phyloP scores from a whole-genome alignment of 2,329 filamentous ascomycete species.

The Alternaria brassicae region DNA sequence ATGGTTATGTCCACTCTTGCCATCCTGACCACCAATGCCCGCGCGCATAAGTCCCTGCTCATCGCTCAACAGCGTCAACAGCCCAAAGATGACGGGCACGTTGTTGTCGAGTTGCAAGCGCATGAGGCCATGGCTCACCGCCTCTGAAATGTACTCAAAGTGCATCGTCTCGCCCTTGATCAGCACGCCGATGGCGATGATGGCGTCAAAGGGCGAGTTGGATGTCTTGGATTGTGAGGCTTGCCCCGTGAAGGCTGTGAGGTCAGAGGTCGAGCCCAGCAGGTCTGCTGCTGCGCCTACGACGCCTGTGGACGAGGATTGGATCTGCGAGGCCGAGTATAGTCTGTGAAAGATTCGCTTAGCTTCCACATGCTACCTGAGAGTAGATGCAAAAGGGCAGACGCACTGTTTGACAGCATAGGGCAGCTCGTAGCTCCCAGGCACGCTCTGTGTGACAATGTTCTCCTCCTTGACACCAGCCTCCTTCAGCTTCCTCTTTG shows the following conservation, averaged over 20 bases:
- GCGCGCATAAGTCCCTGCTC: conserved; percentile 87
- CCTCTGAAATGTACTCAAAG: conserved; percentile 97
- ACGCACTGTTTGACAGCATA: conserved; percentile 83
- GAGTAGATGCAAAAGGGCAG: neutral
- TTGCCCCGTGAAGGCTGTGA: conserved; percentile 38
- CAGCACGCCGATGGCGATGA: conserved; percentile 93
- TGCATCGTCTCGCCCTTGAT: conserved; percentile 99
- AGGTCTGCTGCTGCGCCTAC: conserved; percentile 76
- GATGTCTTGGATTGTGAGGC: conserved; percentile 37
- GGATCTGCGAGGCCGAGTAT: conserved; percentile 85
- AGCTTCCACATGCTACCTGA: conserved; percentile 9
- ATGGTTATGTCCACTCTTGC: conserved; percentile 77
- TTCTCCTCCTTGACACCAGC: conserved; percentile 87
- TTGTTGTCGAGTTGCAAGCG: conserved; percentile 87
- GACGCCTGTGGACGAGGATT: conserved; percentile 65
- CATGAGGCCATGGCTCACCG: conserved; percentile 92
- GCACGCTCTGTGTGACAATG: conserved; percentile 87
- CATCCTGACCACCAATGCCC: conserved; percentile 64
- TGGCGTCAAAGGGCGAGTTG: conserved; percentile 77
- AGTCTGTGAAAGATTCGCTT: conserved; percentile 61
- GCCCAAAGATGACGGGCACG: conserved; percentile 88
- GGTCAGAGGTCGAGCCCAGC: conserved; percentile 72
- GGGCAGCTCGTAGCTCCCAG: conserved; percentile 93
- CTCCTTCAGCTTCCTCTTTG: conserved; percentile 76
- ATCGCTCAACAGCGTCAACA: conserved; percentile 87